Percentiles rank a stretch among this genome's conserved stretches.
These are phyloP conservation scores for Fusarium setosum DNA, from an alignment of 2,329 filamentous ascomycete genomes.

Conservation along the genomic window DNA sequence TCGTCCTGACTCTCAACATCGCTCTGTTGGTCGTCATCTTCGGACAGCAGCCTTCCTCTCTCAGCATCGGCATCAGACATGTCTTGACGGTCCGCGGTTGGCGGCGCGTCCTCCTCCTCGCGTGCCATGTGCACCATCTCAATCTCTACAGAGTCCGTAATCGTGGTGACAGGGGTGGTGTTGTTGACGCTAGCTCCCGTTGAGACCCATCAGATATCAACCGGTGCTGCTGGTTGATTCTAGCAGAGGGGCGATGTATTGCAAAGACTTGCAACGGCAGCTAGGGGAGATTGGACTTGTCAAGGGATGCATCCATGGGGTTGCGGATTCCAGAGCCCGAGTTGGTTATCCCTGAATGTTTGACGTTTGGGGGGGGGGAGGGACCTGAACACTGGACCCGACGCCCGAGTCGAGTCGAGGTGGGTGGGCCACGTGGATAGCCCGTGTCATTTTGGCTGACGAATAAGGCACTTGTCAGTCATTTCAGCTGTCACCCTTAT, in stretches of 20 bases:
- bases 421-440: constrained; percentile 32
- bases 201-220: constrained; percentile 12
- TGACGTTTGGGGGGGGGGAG: constrained; percentile 11
- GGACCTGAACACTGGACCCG: no score
- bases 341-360: constrained; percentile 27
- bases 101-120: constrained; percentile 27
- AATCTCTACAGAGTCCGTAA: constrained; percentile 26
- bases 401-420: no score
- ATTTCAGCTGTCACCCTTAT: background rate
- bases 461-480: constrained; percentile 17
- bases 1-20: constrained; percentile 16
- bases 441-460: constrained; percentile 11
- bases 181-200: background rate
- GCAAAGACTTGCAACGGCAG: background rate
- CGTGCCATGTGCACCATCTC: constrained; percentile 29
- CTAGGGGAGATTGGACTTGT: background rate
- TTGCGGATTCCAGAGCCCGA: background rate
- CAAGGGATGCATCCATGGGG: background rate
- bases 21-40: constrained; percentile 14
- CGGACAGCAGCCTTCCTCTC: constrained; percentile 22
- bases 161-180: constrained; percentile 25
- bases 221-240: constrained; percentile 1
- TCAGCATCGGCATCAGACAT: constrained; percentile 26
- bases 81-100: constrained; percentile 15
- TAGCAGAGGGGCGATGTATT: background rate